Percentiles rank a stretch among this genome's conserved stretches.
Evolutionary conservation across 257 asterid species (phyloP).

Genomic region (Nicotiana paniculata): DNA sequence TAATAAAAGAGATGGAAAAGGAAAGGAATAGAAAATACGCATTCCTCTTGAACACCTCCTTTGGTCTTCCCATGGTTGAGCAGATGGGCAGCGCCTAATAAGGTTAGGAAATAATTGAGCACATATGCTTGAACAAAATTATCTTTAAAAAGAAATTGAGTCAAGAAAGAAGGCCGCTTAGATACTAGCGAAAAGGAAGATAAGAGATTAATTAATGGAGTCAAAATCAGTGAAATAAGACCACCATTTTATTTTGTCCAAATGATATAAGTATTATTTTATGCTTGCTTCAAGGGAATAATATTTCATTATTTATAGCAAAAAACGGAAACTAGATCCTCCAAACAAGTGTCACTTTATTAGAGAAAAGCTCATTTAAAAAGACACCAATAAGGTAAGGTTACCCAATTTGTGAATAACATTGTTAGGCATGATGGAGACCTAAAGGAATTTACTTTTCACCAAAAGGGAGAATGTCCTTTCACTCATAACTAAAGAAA

Average conservation of each 20-base stretch:
- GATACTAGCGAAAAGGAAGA: neutral
- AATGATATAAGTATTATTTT: neutral
- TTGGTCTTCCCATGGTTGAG: too few relatives aligned
- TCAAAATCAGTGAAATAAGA: neutral
- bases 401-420: constrained; percentile 47
- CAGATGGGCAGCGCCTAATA: too few relatives aligned
- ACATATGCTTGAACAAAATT: neutral
- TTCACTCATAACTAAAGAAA: constrained; percentile 9
- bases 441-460: constrained; percentile 47
- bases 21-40: too few relatives aligned
- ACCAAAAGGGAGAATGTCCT: constrained; percentile 33
- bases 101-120: too few relatives aligned
- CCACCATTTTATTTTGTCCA: constrained; percentile 5
- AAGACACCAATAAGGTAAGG: constrained; percentile 33
- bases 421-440: constrained; percentile 68
- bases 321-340: neutral
- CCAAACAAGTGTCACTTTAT: neutral
- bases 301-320: constrained; percentile 21
- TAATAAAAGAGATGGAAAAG: too few relatives aligned
- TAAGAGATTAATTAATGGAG: neutral
- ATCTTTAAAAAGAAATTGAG: neutral
- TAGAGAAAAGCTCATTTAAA: constrained; percentile 17
- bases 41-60: too few relatives aligned
- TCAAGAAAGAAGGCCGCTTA: neutral
- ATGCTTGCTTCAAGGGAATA: constrained; percentile 23